Evolutionary conservation across 164 flowering plant species (phyloP), one percentile per base, ranked within the genome.

Genomic region (Chloranthus sessilifolius): DNA sequence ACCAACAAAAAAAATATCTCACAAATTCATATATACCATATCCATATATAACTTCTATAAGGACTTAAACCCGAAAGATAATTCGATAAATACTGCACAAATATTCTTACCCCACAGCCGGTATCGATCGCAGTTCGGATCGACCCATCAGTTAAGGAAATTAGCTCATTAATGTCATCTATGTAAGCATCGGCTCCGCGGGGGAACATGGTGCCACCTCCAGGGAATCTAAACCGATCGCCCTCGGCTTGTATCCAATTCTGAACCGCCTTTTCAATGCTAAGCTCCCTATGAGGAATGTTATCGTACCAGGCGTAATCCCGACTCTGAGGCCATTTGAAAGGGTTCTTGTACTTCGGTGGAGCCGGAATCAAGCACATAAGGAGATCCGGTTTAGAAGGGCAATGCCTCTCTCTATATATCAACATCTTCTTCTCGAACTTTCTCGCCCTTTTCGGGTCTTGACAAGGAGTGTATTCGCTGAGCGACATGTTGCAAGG

Each of bases 151-250:
- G 76, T 75, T 4, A 89, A 81, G 51, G 95, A 80, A 47, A 89
- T 77, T 43, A 86, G 90, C 34, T 63, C 55, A 44, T 58, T 68
- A 10, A 89, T 79, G 35, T 89, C 92, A 68, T 89, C 95, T 15
- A 89, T 85, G 31, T 89, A 89, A 9, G 85, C 89, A 70, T 81
- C 95, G 34, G 95, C 97, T 15, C 97, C 97, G 17, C 74, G 85
- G 0, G 95, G 95, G 47, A 89, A 89, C 89, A 83, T 86, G 43
- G 97, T 89, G 27, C 95, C 97, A 22, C 97, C 97, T 0, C 97
- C 95, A 0, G 95, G 97, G 52, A 89, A 89, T 51, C 80, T 57
- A 43, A 89, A 82, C 1, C 88, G 74, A 17, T 89, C 80, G 23
- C 97, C 97, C 45, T 88, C 89, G 2, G 85, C 87, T 55, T 83